Conservation (phyloP, 2,329 filamentous ascomycete species). For the Ascosphaera aggregata region DNA sequence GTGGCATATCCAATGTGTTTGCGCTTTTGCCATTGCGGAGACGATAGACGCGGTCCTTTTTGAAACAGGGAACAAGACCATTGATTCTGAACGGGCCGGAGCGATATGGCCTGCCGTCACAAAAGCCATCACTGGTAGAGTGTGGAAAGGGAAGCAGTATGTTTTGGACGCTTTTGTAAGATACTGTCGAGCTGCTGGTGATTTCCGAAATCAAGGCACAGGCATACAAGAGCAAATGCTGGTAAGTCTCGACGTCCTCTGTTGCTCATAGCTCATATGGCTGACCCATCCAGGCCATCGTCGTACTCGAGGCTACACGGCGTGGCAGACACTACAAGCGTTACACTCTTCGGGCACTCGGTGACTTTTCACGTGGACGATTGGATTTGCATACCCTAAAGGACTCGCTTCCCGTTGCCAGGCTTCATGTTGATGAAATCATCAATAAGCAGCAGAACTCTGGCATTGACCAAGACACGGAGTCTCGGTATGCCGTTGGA, state of each 20-base stretch:
- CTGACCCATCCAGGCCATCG: conserved; percentile 29
- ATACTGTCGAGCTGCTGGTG: conserved; percentile 43
- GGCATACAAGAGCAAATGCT: conserved; percentile 44
- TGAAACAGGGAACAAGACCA: conserved; percentile 26
- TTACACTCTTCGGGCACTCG: conserved; percentile 48
- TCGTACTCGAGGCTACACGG: conserved; percentile 67
- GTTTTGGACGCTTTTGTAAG: conserved; percentile 57
- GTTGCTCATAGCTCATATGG: conserved; percentile 2
- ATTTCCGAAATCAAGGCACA: conserved; percentile 31
- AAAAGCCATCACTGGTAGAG: conserved; percentile 64
- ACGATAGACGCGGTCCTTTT: conserved; percentile 31
- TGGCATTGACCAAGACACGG: conserved; percentile 29
- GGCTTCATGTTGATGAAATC: conserved; percentile 35
- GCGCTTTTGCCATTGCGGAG: conserved; percentile 57
- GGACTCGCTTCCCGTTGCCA: conserved; percentile 41
- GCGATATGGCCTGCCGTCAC: conserved; percentile 66
- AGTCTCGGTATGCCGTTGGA: conserved; percentile 11
- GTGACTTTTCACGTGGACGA: conserved; percentile 44
- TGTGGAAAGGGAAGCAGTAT: conserved; percentile 76
- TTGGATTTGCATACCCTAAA: conserved; percentile 46
- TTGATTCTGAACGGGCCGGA: conserved; percentile 33
- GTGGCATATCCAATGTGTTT: conserved; percentile 80
- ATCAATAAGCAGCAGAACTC: conserved; percentile 44
- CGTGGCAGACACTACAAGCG: conserved; percentile 71
- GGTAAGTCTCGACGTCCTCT: conserved; percentile 22